Evolutionary conservation across 306 rosid species (phyloP).

Genomic region (Quercus dentata): DNA sequence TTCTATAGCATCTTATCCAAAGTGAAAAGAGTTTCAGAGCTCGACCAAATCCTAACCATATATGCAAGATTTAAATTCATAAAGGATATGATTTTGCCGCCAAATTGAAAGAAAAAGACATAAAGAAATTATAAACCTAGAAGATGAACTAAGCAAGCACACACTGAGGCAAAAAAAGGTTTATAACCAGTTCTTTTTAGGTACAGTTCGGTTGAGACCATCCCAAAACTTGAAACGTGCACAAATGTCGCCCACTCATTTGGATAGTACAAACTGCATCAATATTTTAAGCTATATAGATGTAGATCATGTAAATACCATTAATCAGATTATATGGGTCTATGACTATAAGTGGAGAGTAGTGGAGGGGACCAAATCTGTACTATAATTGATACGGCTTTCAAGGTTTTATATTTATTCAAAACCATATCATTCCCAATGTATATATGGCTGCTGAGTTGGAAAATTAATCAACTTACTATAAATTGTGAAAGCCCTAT

Average conservation of each 20-base stretch:
- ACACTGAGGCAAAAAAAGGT: conserved; percentile 16
- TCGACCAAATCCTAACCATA: conserved; percentile 22
- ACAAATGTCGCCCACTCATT: conserved; percentile 46
- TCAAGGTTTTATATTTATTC: neutral
- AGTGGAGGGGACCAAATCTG: conserved; percentile 22
- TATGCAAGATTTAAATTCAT: conserved; percentile 11
- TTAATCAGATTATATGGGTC: neutral
- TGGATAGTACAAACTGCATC: conserved; percentile 22
- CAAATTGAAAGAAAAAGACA: conserved; percentile 22
- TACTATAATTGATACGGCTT: conserved; percentile 14
- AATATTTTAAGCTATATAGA: conserved; percentile 9
- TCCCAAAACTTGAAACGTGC: conserved; percentile 40
- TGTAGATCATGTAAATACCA: neutral
- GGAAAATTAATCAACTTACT: neutral
- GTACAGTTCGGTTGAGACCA: conserved; percentile 37
- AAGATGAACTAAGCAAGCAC: conserved; percentile 28
- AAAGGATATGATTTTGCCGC: conserved; percentile 21
- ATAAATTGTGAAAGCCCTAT: neutral
- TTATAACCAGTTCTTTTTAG: conserved; percentile 34
- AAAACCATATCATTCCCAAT: neutral
- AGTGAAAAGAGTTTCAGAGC: neutral
- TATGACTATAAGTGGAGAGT: neutral
- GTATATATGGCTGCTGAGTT: neutral
- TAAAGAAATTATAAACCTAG: conserved; percentile 16
- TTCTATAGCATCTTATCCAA: neutral